phyloP scores from a whole-genome alignment of 495 filamentous ascomycete species.

The Penicillium antarcticum region DNA sequence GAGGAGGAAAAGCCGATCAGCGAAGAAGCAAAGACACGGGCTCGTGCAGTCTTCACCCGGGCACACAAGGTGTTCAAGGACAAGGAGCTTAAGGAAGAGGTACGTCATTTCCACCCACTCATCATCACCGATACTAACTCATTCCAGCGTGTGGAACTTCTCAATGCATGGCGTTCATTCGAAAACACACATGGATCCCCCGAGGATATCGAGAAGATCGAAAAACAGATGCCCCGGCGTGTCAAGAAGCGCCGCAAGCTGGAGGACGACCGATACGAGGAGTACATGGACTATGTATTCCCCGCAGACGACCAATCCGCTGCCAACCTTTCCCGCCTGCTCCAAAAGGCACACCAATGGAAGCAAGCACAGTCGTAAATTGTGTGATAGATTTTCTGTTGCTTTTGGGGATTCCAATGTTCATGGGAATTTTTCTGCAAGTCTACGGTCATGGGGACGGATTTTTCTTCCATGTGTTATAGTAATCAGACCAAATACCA shows the following conservation, averaged over 20 bases:
- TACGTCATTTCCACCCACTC: slow-evolving; percentile 22
- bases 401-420: background rate
- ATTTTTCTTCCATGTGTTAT: background rate
- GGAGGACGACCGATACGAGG: slow-evolving; percentile 94
- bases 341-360: slow-evolving; percentile 85
- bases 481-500: background rate
- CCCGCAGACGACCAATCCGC: slow-evolving; percentile 90
- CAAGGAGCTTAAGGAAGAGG: slow-evolving; percentile 88
- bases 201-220: slow-evolving; percentile 78
- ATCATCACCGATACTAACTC: slow-evolving; percentile 25
- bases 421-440: background rate
- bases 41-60: slow-evolving; percentile 79
- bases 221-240: slow-evolving; percentile 88
- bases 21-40: slow-evolving; percentile 77
- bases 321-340: slow-evolving; percentile 75
- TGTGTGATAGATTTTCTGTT: background rate
- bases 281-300: slow-evolving; percentile 97
- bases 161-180: slow-evolving; percentile 89
- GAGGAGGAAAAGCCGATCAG: slow-evolving; percentile 67
- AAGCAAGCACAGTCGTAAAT: slow-evolving; percentile 53
- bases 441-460: background rate
- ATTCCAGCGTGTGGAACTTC: slow-evolving; percentile 68
- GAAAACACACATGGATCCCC: slow-evolving; percentile 77
- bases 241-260: slow-evolving; percentile 93
- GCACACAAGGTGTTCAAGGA: slow-evolving; percentile 89